Evolutionary conservation across 1,284 basidiomycete genomes (phyloP), one percentile per base, ranked within the genome.

Genomic region (Xerocomus amazonicus): DNA sequence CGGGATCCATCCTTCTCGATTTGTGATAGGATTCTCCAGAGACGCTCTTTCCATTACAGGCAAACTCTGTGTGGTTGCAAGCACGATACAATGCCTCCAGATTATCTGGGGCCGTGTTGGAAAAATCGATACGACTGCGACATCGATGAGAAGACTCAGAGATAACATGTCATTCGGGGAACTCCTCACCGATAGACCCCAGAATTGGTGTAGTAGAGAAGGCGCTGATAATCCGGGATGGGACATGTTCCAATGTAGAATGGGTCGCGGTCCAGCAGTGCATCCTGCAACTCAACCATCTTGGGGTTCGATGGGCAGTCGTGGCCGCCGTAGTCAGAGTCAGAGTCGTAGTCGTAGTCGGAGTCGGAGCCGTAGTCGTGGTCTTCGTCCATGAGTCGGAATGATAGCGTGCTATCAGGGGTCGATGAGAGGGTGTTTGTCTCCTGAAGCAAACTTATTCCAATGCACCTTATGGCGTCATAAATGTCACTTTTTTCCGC

Each of bases 1-100:
- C 3, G 1, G 45, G 34, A 40, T 70, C 67, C 51, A 73, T 52
- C 48, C 69, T 72, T 17, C 66, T 55, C 0, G 68, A 69, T 52
- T 66, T 68, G 23, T 69, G 54, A 36, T 72, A 72, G 1, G 50
- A 37, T 3, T 45, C 48, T 9, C 49, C 53, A 6, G 51, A 23
- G 6, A 54, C 34, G 3, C 36, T 48, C 36, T 55, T 45, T 2
- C 47, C 42, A 12, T 49, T 46, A 0, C 47, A 31, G 9, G 55
- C 55, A 9, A 52, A 52, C 27, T 59, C 50, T n/a, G 55, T 39
- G 6, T 44, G 56, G 32, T 56, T 42, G 39, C 54, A 58, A 23
- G 51, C 35, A 13, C n/a, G 26, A n/a, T 57, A 55, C 9, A 54
- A 17, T 1, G 9, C 35, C 6, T 38, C 46, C 7, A 58, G 49